Evolutionary conservation across 2,329 filamentous ascomycete genomes (phyloP).

Genomic region (Stromatinia cepivora): DNA sequence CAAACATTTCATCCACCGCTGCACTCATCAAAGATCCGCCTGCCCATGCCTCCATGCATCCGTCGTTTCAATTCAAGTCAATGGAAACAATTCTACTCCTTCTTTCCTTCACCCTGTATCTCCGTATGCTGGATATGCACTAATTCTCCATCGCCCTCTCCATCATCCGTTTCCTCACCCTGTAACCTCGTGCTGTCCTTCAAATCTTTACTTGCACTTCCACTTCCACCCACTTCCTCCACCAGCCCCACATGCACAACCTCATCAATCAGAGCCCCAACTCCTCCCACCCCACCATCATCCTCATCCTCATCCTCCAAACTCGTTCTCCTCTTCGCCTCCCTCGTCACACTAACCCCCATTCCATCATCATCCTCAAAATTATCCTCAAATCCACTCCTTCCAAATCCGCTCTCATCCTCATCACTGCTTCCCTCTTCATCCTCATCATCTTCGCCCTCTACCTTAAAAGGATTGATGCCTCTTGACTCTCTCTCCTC

Average conservation of each 20-base stretch:
- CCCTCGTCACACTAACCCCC: slow-evolving; percentile 36
- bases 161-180: slow-evolving; percentile 26
- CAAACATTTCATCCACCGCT: slow-evolving; percentile 1
- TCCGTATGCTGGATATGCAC: slow-evolving; percentile 37
- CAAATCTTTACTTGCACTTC: background rate
- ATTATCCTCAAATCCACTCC: slow-evolving; percentile 19
- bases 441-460: slow-evolving; percentile 39
- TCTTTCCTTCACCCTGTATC: slow-evolving; percentile 30
- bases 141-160: slow-evolving; percentile 31
- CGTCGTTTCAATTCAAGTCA: background rate
- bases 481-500: slow-evolving; percentile 31
- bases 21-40: slow-evolving; percentile 1
- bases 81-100: background rate
- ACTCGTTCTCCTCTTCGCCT: slow-evolving; percentile 41
- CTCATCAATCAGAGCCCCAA: slow-evolving; percentile 26
- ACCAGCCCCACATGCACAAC: slow-evolving; percentile 32
- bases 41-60: background rate
- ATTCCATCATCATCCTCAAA: slow-evolving; percentile 20
- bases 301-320: slow-evolving; percentile 41
- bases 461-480: slow-evolving; percentile 40
- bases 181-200: background rate
- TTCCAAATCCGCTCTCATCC: slow-evolving; percentile 25
- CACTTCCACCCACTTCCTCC: slow-evolving; percentile 9
- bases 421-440: slow-evolving; percentile 35
- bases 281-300: slow-evolving; percentile 34